Base-by-base conservation (phyloP, 2,329 filamentous ascomycete genomes). In the Tolypocladium pustulatum region DNA sequence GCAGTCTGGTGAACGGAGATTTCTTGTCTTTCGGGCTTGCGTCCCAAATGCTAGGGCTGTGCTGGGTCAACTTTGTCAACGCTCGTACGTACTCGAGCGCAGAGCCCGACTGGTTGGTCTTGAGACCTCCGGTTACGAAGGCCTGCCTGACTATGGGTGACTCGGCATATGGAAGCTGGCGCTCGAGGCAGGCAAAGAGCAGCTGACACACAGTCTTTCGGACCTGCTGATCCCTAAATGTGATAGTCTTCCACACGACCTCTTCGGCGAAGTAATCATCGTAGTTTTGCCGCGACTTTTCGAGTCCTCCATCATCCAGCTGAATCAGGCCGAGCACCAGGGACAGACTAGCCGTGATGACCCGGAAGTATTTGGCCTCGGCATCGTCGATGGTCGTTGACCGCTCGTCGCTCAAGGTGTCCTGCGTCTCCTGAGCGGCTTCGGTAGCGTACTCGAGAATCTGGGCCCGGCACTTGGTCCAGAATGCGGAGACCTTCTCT, bases 391-490 rank as follows among this genome's bases (percentile, higher is more conserved):
- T 75, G 60, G 85, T 94, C 4, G 91, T 90, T 0, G 86, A 90
- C 30, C 93, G 83, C 73, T 95, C 90, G 69, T 99, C 94, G 69
- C 92, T 97, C 40, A 99, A 77, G 0, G 90, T 95, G 40, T 87
- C 81, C 3, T 87, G 73, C 0, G 88, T 93, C 72, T 99, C 94
- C 57, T 87, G 83, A 49, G 94, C 82, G 6, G 91, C 90, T 67
- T 90, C 85, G 58, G 82, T 83, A 59, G 91, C 90, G 72, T 91
- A 97, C 55, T 91, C 85, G 59, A 97, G 76, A 49, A 97, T 91
- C 36, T 89, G 83, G 8, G 79, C 75, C 69, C 96, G 91, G 67
- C 92, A 97, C 57, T 87, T 85, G 69, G 82, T 90, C 82, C 90
- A 92, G 59, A 97, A 87, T 55, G 83, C 81, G 27, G 77, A 75